Evolutionary conservation across 306 rosid species (phyloP).

Genomic region (Begonia loranthoides): DNA sequence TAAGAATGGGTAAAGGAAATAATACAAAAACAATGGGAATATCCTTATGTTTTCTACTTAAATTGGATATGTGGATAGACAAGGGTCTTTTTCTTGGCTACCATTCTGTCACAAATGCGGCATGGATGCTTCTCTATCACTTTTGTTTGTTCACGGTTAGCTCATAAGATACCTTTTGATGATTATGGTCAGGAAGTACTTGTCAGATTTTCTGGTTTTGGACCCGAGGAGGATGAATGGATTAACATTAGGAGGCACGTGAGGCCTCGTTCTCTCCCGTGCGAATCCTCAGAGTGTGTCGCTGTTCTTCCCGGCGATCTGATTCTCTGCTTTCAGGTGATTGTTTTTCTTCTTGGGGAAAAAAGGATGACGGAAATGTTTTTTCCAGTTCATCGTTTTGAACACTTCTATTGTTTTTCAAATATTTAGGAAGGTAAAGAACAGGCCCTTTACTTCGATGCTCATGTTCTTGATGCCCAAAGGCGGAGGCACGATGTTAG

Average conservation of each 20-base stretch:
- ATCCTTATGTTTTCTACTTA: no score
- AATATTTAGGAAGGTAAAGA: constrained; percentile 84
- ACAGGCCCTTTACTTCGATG: constrained; percentile 96
- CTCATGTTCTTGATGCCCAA: constrained; percentile 97
- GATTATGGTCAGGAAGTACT: constrained; percentile 51
- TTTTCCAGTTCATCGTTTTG: no score
- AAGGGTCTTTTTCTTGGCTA: no score
- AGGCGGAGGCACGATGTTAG: constrained; percentile 95
- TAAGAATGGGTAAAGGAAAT: no score
- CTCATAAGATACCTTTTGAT: neutral
- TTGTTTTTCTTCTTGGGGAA: neutral
- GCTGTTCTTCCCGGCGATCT: constrained; percentile 97
- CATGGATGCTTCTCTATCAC: neutral
- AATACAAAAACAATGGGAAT: no score
- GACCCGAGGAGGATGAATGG: constrained; percentile 99
- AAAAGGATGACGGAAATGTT: no score
- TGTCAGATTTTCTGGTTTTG: constrained; percentile 88
- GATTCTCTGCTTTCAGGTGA: constrained; percentile 92
- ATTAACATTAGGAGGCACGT: constrained; percentile 65
- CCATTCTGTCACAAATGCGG: no score
- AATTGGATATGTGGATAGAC: no score
- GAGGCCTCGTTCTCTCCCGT: constrained; percentile 89
- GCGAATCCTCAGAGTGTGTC: constrained; percentile 97
- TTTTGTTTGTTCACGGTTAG: neutral
- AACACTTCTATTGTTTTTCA: no score